These are phyloP conservation scores for Xylariales sp. DNA, from an alignment of 2,329 filamentous ascomycete species.

Conservation along the genomic window DNA sequence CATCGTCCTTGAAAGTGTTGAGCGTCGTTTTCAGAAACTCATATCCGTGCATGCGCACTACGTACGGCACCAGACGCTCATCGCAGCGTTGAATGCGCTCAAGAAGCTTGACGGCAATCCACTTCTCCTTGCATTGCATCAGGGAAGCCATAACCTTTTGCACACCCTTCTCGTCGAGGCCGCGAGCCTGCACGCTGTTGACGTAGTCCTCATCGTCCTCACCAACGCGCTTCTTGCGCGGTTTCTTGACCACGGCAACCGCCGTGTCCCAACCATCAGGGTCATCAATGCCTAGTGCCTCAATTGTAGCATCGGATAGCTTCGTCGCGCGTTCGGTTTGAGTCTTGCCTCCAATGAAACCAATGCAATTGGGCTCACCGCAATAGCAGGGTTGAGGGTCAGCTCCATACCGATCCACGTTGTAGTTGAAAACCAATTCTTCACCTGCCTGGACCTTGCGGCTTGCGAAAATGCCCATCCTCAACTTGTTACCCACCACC, in stretches of 20 bases:
- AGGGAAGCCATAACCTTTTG: slow-evolving; percentile 62
- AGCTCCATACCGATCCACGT: slow-evolving; percentile 95
- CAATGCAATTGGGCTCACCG: slow-evolving; percentile 88
- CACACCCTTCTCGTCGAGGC: slow-evolving; percentile 26
- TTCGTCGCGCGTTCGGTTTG: slow-evolving; percentile 96
- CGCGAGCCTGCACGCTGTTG: slow-evolving; percentile 55
- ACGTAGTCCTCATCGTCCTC: slow-evolving; percentile 97
- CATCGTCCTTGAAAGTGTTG: slow-evolving; percentile 80
- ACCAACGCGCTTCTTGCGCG: slow-evolving; percentile 83
- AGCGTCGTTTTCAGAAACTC: slow-evolving; percentile 87
- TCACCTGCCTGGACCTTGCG: slow-evolving; percentile 82
- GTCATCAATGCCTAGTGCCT: slow-evolving; percentile 93
- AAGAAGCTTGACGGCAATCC: slow-evolving; percentile 95
- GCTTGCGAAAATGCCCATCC: slow-evolving; percentile 97
- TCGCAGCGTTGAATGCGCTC: slow-evolving; percentile 82
- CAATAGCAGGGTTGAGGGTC: slow-evolving; percentile 98
- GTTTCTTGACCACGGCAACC: slow-evolving; percentile 69
- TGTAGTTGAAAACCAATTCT: slow-evolving; percentile 98
- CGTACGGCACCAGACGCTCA: slow-evolving; percentile 82
- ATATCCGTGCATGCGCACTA: slow-evolving; percentile 96
- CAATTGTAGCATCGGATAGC: slow-evolving; percentile 80
- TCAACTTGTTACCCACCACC: slow-evolving; percentile 94
- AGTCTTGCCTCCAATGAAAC: slow-evolving; percentile 95
- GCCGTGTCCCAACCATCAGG: slow-evolving; percentile 87
- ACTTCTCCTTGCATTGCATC: slow-evolving; percentile 98